Base-by-base conservation (phyloP, 1,139 yeast genomes). In the Saccharomycopsis hybrid region DNA sequence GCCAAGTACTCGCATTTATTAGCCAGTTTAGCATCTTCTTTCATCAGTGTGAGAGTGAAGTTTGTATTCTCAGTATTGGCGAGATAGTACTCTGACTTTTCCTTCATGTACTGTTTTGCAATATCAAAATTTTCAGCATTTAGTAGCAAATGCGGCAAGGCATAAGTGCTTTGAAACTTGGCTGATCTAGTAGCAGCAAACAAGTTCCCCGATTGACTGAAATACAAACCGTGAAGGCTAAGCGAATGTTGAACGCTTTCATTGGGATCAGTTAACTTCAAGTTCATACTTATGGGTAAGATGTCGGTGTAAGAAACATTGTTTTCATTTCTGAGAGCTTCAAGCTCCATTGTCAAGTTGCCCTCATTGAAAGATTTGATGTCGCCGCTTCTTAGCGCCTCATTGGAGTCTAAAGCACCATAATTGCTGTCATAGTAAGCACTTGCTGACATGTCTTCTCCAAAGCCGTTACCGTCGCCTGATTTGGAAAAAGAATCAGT, bases 1-100 rank as follows among this genome's bases (percentile, higher is more conserved):
- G 78, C 66, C 29, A 88, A 67, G 56, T 74, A 80, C 62, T 90
- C 97, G 66, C 97, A 90, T 53, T 73, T 74, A 28, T 71, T 67
- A 4, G 76, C 69, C 13, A 60, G 61, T 52, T 76, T 70, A 60
- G 79, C 62, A 24, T 66, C 67, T 55, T 72, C 76, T 59, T 61
- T 61, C 39, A 59, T 68, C 54, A 52, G 64, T 59, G 45, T 73
- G 47, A 48, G 72, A 68, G 53, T 69, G 63, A 48, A 69, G 49
- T 60, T 56, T 62, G 62, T 60, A 43, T 69, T 65, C 5, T 64
- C 68, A n/a, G 56, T 46, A 5, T 53, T 41, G 58, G 55, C 60
- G n/a, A n/a, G n/a, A 56, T 63, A 45, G 80, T 69, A 3, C 66
- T 62, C 49, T 36, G 73, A 62, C 39, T 69, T 64, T 37, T 70